A percentile compares a stretch with the other conserved stretches of the same genome.
Evolutionary conservation across 2,329 filamentous ascomycete genomes (phyloP).

Genomic region (Alternaria metachromatica): DNA sequence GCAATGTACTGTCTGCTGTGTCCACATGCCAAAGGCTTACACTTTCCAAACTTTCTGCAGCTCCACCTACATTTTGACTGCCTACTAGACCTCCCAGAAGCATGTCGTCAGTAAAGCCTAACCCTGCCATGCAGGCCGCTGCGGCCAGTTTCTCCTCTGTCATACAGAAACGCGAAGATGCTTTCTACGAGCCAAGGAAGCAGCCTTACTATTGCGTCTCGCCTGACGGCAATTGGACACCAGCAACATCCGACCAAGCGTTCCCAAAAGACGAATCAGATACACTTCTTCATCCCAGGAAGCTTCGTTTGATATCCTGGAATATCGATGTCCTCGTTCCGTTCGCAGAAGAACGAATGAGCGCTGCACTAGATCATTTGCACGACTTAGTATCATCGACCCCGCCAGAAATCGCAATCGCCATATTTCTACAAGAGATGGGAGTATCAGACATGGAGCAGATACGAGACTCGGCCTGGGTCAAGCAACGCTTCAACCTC

Average conservation of each 20-base stretch:
- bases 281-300: slow-evolving; percentile 5
- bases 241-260: not conserved
- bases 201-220: slow-evolving; percentile 11
- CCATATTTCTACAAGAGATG: slow-evolving; percentile 64
- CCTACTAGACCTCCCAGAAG: not conserved
- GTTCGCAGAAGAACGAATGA: slow-evolving; percentile 50
- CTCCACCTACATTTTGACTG: not conserved
- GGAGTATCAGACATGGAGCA: slow-evolving; percentile 53
- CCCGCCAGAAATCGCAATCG: slow-evolving; percentile 31
- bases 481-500: slow-evolving; percentile 56
- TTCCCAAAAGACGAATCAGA: not conserved
- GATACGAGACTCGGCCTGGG: slow-evolving; percentile 56
- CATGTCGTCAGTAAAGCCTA: not conserved
- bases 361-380: slow-evolving; percentile 50
- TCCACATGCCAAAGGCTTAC: not conserved
- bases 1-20: not conserved
- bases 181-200: slow-evolving; percentile 21
- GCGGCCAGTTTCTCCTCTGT: not conserved
- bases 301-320: slow-evolving; percentile 52
- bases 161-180: not conserved
- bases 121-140: not conserved
- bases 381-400: slow-evolving; percentile 33
- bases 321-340: slow-evolving; percentile 58
- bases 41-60: not conserved
- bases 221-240: not conserved